Evolutionary conservation across 768 basidiomycete genomes (phyloP), one percentile per base, ranked within the genome.

Genomic region (Tricholoma sp.): DNA sequence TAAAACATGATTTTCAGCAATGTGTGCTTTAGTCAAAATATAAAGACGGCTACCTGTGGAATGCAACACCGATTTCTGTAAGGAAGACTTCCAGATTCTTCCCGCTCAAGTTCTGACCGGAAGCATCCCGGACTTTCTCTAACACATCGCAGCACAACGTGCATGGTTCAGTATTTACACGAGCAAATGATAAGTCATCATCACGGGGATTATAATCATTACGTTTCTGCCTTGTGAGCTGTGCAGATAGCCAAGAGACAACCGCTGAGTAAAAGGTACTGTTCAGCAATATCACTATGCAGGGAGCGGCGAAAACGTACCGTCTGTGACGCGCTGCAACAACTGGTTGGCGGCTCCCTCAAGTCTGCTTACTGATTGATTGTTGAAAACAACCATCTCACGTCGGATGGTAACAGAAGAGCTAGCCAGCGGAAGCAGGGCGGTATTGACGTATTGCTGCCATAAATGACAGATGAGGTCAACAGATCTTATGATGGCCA

Each of bases 151-250:
- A 96, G 63, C 90, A 93, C 1, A 84, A 78, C 16, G 85, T 66
- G 67, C 94, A 98, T 0, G 97, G 94, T 61, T 98, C 96, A 0
- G 97, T 98, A 66, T 93, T 97, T 24, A 92, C 92, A 19, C 94
- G 77, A 3, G 94, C 92, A 70, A 98, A 98, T 0, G 94, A 94
- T 21, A 94, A 72, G 63, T 98, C 96, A 66, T 99, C 97, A 63
- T 98, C 94, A 35, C 89, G 84, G 10, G 97, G 97, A 71, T 96
- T 97, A 76, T 97, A 99, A 69, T 99, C 97, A 51, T 84, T 89
- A 65, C 88, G 89, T 76, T 98, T 98, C 70, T 99, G 97, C 70
- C 94, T 95, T 7, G 84, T 80, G 35, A 99, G 83, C 60, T 91
- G 87, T 3, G 78, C 60, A 1, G 83, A 78, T 6, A 98, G 74